Percentiles rank a stretch among this genome's conserved stretches.
Conservation (phyloP, 148 eudicot genomes). For the Cornus florida region DNA sequence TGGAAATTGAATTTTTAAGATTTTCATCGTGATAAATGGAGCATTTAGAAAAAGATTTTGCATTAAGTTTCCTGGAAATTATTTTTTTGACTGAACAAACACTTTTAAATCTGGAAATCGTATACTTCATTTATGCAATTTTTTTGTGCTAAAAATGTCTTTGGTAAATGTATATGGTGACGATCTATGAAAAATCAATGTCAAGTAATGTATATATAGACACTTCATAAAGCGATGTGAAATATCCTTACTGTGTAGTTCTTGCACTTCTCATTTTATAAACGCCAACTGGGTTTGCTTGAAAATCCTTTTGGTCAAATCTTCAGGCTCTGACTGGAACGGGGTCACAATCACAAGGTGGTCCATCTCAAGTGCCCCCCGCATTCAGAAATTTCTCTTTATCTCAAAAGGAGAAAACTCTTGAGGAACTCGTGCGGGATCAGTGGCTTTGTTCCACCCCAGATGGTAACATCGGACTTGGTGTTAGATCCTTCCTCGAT, state of each 20-base stretch:
- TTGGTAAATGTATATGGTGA: too few relatives aligned
- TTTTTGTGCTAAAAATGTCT: too few relatives aligned
- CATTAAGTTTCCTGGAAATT: neutral
- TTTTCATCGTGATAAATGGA: too few relatives aligned
- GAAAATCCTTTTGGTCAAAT: slow-evolving; percentile 16
- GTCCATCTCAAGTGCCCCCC: slow-evolving; percentile 46
- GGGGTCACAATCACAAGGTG: slow-evolving; percentile 51
- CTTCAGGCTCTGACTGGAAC: slow-evolving; percentile 49
- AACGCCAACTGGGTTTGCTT: slow-evolving; percentile 4
- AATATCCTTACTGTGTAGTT: neutral
- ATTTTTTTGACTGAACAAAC: neutral
- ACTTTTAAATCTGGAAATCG: neutral
- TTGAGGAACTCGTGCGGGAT: slow-evolving; percentile 70
- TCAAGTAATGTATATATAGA: too few relatives aligned
- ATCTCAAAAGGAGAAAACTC: slow-evolving; percentile 89
- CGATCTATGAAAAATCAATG: too few relatives aligned
- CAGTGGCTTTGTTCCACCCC: slow-evolving; percentile 70
- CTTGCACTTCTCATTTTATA: neutral
- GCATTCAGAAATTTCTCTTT: slow-evolving; percentile 78
- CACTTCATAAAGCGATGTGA: neutral
- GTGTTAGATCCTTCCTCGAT: slow-evolving; percentile 92
- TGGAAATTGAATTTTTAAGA: neutral
- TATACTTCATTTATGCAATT: too few relatives aligned
- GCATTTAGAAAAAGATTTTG: neutral
- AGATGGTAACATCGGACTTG: slow-evolving; percentile 76